Conservation (phyloP, 257 asterid species). For the Fraxinus americana region DNA sequence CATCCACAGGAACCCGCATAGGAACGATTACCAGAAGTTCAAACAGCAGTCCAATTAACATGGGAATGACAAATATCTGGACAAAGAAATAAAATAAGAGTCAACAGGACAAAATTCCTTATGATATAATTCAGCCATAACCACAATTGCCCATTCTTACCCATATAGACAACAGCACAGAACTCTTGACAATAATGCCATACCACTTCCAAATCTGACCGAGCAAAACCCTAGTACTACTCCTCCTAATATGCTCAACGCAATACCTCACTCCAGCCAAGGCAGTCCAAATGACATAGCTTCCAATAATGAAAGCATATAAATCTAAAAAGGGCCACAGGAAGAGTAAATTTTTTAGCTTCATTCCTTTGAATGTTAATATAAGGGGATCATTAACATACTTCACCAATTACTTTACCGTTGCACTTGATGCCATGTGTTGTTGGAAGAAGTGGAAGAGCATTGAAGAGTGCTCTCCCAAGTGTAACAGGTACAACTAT, state of each 20-base stretch:
- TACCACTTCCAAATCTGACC: constrained; percentile 87
- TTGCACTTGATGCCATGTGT: constrained; percentile 96
- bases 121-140: constrained; percentile 8
- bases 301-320: constrained; percentile 92
- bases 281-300: constrained; percentile 95
- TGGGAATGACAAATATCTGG: constrained; percentile 90
- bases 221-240: constrained; percentile 66
- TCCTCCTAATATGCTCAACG: constrained; percentile 66
- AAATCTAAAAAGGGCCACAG: constrained; percentile 48
- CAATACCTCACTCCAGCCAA: constrained; percentile 90
- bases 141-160: constrained; percentile 42
- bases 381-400: constrained; percentile 14
- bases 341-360: background rate
- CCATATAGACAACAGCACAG: constrained; percentile 83
- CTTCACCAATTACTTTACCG: constrained; percentile 47
- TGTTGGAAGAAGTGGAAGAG: constrained; percentile 85
- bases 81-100: constrained; percentile 12
- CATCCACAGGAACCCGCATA: constrained; percentile 96
- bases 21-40: constrained; percentile 97
- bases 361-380: background rate
- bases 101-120: constrained; percentile 13
- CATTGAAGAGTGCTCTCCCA: constrained; percentile 77
- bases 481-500: constrained; percentile 87
- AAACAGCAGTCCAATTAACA: constrained; percentile 86
- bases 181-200: constrained; percentile 82